phyloP scores from a whole-genome alignment of 306 rosid genomes.

The Trifolium pratense region DNA sequence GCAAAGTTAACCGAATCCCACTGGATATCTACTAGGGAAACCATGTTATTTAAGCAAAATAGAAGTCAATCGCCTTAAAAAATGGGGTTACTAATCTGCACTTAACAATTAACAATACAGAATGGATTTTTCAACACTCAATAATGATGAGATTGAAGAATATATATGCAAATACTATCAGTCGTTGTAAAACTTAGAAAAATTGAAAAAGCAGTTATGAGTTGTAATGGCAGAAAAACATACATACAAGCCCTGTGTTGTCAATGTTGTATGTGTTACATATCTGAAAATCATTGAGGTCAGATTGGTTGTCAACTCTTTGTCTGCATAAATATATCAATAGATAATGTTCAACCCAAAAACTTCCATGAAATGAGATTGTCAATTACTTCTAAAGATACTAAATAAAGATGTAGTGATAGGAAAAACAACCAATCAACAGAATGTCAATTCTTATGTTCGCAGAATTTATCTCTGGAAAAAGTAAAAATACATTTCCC shows the following conservation, averaged over 20 bases:
- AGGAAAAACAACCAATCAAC: conserved; percentile 14
- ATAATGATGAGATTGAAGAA: neutral
- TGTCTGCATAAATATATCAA: conserved; percentile 58
- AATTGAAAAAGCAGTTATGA: neutral
- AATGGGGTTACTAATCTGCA: neutral
- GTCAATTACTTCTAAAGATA: conserved; percentile 16
- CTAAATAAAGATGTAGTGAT: conserved; percentile 1
- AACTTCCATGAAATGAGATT: conserved; percentile 5
- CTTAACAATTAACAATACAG: conserved; percentile 6
- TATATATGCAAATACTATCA: conserved; percentile 26
- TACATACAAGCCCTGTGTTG: conserved; percentile 93
- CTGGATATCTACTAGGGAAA: neutral
- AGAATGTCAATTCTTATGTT: neutral
- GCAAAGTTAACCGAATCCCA: neutral
- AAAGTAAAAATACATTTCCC: no score
- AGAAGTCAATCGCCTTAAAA: neutral
- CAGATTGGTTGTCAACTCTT: conserved; percentile 64
- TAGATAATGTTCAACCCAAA: conserved; percentile 23
- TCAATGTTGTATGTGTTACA: conserved; percentile 81
- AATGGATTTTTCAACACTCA: conserved; percentile 5
- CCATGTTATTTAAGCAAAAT: neutral
- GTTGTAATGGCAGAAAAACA: conserved; percentile 46
- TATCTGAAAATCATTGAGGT: conserved; percentile 77
- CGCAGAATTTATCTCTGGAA: neutral
- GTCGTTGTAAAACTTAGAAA: conserved; percentile 13